phyloP scores from a whole-genome alignment of 2,329 filamentous ascomycete species.

The Ophiostoma montium region DNA sequence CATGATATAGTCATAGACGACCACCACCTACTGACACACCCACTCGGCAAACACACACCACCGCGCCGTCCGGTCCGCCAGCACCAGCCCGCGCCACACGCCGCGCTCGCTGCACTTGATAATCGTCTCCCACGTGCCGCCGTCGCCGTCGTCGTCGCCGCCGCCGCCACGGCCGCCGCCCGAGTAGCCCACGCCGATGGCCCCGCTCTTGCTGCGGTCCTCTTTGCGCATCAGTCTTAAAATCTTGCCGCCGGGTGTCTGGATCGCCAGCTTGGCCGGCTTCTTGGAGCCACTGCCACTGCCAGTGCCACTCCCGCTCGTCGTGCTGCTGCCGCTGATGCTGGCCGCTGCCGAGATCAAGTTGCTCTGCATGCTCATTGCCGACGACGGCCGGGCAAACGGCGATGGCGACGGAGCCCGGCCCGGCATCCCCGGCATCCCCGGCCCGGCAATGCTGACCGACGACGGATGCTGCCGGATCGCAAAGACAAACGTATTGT shows the following conservation, averaged over 20 bases:
- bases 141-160: slow-evolving; percentile 49
- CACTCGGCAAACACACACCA: slow-evolving; percentile 94
- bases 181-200: slow-evolving; percentile 29
- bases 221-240: slow-evolving; percentile 73
- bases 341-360: slow-evolving; percentile 21
- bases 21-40: slow-evolving; percentile 37
- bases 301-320: slow-evolving; percentile 24
- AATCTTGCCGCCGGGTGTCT: slow-evolving; percentile 89
- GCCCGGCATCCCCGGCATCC: slow-evolving; percentile 25
- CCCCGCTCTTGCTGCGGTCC: slow-evolving; percentile 37
- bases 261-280: slow-evolving; percentile 88
- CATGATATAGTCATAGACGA: no score
- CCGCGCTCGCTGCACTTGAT: slow-evolving; percentile 80
- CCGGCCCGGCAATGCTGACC: slow-evolving; percentile 22
- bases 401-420: slow-evolving; percentile 43
- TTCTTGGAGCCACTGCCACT: slow-evolving; percentile 47
- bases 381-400: slow-evolving; percentile 44
- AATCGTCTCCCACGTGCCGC: slow-evolving; percentile 75
- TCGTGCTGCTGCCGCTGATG: slow-evolving; percentile 29
- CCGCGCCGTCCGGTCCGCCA: slow-evolving; percentile 68
- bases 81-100: slow-evolving; percentile 65
- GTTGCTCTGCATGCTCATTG: slow-evolving; percentile 43
- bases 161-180: no score
- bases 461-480: slow-evolving; percentile 81
- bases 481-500: slow-evolving; percentile 96